Base-by-base conservation (phyloP, 768 basidiomycete species). In the Boletus pseudo-olivaceus region DNA sequence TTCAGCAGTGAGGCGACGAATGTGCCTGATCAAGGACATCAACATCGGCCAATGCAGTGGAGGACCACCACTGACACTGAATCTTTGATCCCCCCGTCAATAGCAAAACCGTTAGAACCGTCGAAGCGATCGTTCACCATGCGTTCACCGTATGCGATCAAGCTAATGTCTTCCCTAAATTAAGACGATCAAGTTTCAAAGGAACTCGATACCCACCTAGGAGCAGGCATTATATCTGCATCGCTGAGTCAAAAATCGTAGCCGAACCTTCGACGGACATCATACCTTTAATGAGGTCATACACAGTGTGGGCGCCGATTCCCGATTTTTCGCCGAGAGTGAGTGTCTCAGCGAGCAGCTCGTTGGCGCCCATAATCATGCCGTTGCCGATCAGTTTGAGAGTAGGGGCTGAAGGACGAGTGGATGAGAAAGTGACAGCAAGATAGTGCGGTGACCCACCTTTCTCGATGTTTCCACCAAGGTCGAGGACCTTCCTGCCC, bases 51-150 rank as follows among this genome's bases (percentile, higher is more conserved):
- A 34, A 49, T 47, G 9, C 9, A 50, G 19, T 27, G 8, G 30
- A 33, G 55, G n/a, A 35, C 17, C 7, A 51, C 7, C 7, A 74
- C 79, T 32, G 42, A 85, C 78, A 80, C 71, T 0, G 90, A 87
- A 64, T 94, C 93, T 64, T 93, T 93, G 63, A 96, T 83, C 17
- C 91, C 93, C n/a, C 89, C 89, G 43, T 90, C 85, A 46, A 94
- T 82, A 12, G 84, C 74, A 67, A 96, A 94, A 14, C 92, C 93
- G 17, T 72, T 74, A 9, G 78, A 74, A 20, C 83, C 88, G 53
- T 90, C 86, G 64, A 93, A 95, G 33, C 80, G 74, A 70, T 92
- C 85, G 51, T 82, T 73, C 11, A 83, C 73, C 74, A 94, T 89
- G 67, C 84, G 85, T 26, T 82, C 77, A 20, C 81, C 81, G 67